Evolutionary conservation across 345 rosid species (phyloP).

Genomic region (Pistacia atlantica): DNA sequence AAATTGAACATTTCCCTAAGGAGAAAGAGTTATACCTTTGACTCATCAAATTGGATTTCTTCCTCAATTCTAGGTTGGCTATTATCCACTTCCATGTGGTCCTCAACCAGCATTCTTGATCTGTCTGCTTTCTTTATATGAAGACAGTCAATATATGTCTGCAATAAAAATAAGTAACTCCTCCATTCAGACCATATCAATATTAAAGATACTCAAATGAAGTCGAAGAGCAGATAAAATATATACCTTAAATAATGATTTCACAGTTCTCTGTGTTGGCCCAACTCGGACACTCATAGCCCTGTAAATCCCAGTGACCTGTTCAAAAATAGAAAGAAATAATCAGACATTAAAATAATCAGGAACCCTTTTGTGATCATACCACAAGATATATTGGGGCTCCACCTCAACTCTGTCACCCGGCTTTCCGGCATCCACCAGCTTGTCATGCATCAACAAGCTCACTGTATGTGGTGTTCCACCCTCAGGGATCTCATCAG

Average conservation of each 20-base stretch:
- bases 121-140: conserved; percentile 86
- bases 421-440: conserved; percentile 95
- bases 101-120: conserved; percentile 75
- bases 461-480: conserved; percentile 99
- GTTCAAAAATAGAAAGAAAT: conserved; percentile 18
- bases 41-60: conserved; percentile 68
- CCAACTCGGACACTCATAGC: conserved; percentile 94
- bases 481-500: conserved; percentile 96
- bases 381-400: background rate
- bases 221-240: conserved; percentile 12
- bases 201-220: conserved; percentile 6
- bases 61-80: conserved; percentile 60
- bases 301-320: conserved; percentile 96
- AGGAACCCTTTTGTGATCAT: background rate
- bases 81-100: conserved; percentile 76
- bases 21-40: conserved; percentile 43
- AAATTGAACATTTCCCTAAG: conserved; percentile 1
- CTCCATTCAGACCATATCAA: conserved; percentile 9
- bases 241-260: conserved; percentile 86
- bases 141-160: conserved; percentile 95
- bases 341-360: conserved; percentile 8
- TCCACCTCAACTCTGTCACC: conserved; percentile 97
- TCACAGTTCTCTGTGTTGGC: conserved; percentile 87
- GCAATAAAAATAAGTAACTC: conserved; percentile 26
- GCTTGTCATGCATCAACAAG: conserved; percentile 94